Conservation (phyloP, 768 basidiomycete genomes). For the Sarcodon sp. region DNA sequence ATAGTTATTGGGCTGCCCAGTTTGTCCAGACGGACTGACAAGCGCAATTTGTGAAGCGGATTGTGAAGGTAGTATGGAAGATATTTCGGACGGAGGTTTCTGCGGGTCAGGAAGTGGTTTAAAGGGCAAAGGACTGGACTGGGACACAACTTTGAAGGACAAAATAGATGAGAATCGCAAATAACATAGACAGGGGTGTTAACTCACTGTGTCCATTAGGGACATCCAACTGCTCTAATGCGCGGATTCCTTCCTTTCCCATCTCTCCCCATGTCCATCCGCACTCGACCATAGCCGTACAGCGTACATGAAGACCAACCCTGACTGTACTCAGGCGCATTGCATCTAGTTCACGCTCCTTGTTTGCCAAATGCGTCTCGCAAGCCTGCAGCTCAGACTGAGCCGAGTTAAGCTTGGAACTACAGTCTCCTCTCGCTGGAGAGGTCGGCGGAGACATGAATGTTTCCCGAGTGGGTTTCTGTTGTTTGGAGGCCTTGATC, state of each 20-base stretch:
- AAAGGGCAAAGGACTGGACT: background rate
- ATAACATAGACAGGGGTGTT: background rate
- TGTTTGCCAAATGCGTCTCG: constrained; percentile 56
- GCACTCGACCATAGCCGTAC: constrained; percentile 54
- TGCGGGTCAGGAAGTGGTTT: constrained; percentile 9
- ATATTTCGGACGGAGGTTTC: constrained; percentile 32
- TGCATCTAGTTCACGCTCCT: constrained; percentile 50
- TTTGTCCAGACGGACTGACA: background rate
- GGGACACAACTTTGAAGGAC: background rate
- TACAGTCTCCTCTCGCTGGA: constrained; percentile 18
- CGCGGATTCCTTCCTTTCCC: constrained; percentile 48
- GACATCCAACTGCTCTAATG: constrained; percentile 16
- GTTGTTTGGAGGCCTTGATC: constrained; percentile 63
- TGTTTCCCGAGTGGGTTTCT: constrained; percentile 25
- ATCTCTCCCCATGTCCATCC: constrained; percentile 57
- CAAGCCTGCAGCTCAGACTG: constrained; percentile 77
- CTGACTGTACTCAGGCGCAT: constrained; percentile 41
- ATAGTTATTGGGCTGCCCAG: background rate
- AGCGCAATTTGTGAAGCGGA: constrained; percentile 51
- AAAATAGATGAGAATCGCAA: background rate
- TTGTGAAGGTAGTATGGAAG: constrained; percentile 67
- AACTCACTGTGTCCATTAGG: constrained; percentile 18
- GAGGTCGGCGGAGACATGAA: constrained; percentile 27
- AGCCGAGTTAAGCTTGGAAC: constrained; percentile 43
- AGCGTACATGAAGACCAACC: constrained; percentile 50